These are phyloP conservation scores for Botrytis sinoallii DNA, from an alignment of 2,329 filamentous ascomycete species.

Conservation along the genomic window DNA sequence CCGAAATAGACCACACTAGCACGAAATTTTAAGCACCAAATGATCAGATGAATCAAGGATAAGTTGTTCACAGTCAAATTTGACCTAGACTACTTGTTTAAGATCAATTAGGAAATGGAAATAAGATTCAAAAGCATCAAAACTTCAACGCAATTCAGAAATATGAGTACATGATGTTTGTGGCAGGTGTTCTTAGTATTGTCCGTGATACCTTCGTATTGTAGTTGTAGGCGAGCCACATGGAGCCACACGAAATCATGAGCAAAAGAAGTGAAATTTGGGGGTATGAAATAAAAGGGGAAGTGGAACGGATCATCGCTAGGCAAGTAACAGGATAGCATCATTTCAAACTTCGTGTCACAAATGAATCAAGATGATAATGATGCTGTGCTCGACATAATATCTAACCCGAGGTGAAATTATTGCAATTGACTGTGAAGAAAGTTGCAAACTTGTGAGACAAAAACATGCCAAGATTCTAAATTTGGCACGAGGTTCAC, in stretches of 20 bases:
- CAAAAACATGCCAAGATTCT: background rate
- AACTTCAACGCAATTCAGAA: background rate
- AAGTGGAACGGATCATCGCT: slow-evolving; percentile 42
- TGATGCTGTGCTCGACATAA: background rate
- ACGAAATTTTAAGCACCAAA: background rate
- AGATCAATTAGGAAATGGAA: background rate
- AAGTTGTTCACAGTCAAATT: background rate
- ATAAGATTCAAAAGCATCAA: background rate
- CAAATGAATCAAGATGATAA: background rate
- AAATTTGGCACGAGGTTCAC: background rate
- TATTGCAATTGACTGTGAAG: background rate
- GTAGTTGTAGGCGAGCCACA: slow-evolving; percentile 17
- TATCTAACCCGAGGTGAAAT: background rate
- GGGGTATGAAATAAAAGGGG: slow-evolving; percentile 25
- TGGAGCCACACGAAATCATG: slow-evolving; percentile 4
- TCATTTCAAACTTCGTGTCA: background rate
- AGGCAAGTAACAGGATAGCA: slow-evolving; percentile 39
- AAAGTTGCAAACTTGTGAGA: background rate
- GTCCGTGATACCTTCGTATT: slow-evolving; percentile 17
- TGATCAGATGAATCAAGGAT: background rate
- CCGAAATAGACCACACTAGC: background rate
- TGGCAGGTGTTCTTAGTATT: slow-evolving; percentile 14
- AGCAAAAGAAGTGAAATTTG: background rate
- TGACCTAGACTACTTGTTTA: background rate
- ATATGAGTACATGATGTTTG: slow-evolving; percentile 6